Evolutionary conservation across 768 basidiomycete genomes (phyloP), one percentile per base, ranked within the genome.

Genomic region (Collybia nuda): DNA sequence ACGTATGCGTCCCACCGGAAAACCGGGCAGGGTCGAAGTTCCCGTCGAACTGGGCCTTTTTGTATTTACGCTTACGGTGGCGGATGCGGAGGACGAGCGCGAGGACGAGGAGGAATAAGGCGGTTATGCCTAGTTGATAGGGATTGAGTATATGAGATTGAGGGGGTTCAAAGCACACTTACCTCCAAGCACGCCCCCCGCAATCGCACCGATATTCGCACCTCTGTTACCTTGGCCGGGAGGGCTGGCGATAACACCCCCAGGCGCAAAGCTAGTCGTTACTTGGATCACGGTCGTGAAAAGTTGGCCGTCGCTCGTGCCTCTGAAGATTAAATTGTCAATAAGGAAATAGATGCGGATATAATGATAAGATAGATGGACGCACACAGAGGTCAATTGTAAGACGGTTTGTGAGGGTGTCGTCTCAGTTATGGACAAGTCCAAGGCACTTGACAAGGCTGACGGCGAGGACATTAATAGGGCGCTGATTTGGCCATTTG

Each of bases 171-270:
- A n/a, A n/a, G n/a, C n/a, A n/a, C n/a, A 60, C 67, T 39, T 54
- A 53, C 79, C 80, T 49, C 79, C 79, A n/a, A 81, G 75, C 2
- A 75, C 72, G n/a, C 76, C 76, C 11, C 80, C 80, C 4, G 79
- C 72, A 49, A 82, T 80, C 3, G 78, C 66, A 24, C 70, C 76
- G 0, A 67, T 70, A 50, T 70, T 65, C 22, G 51, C 47, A 1
- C 46, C 28, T 8, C 40, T 24, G 18, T 51, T 29, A 15, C 32
- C 17, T 5, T 18, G 2, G 1, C 12, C 0, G 51, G 8, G 7
- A 44, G 12, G 2, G 70, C 56, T 26, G 62, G 48, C 15, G 51
- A 53, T 6, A 57, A 32, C 1, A 5, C 17, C 39, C 3, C 67
- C 67, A 1, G 67, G 56, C 11, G 61, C 53, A 35, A 67, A 12